phyloP scores from a whole-genome alignment of 2,329 filamentous ascomycete genomes.

The Diaporthe eres region DNA sequence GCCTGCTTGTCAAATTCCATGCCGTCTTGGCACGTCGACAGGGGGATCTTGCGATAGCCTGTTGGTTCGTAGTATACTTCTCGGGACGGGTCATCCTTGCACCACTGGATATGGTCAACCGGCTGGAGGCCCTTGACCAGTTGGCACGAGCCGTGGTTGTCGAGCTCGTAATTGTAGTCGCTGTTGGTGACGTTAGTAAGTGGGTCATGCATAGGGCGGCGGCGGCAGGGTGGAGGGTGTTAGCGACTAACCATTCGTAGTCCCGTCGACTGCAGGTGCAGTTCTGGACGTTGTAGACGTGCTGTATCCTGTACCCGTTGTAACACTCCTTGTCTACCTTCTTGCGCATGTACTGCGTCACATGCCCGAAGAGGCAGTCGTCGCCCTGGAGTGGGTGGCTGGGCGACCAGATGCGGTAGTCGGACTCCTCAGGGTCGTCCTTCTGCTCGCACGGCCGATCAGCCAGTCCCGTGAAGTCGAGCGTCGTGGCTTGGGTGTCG shows the following conservation, averaged over 20 bases:
- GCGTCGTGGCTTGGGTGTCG: slow-evolving; percentile 79
- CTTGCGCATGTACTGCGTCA: slow-evolving; percentile 92
- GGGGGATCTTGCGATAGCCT: slow-evolving; percentile 89
- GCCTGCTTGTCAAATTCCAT: slow-evolving; percentile 79
- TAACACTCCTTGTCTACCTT: slow-evolving; percentile 83
- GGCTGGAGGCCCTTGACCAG: slow-evolving; percentile 82
- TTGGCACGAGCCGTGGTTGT: slow-evolving; percentile 81
- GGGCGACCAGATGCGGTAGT: slow-evolving; percentile 92
- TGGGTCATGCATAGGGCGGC: background rate
- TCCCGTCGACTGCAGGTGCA: slow-evolving; percentile 89
- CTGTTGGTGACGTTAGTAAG: slow-evolving; percentile 60
- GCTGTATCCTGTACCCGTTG: slow-evolving; percentile 80
- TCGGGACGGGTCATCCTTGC: slow-evolving; percentile 74
- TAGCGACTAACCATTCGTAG: slow-evolving; percentile 86
- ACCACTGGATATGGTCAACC: slow-evolving; percentile 64
- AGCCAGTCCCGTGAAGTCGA: slow-evolving; percentile 89
- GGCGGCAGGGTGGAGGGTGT: background rate
- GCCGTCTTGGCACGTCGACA: slow-evolving; percentile 88
- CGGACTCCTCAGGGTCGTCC: slow-evolving; percentile 64
- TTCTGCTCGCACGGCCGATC: slow-evolving; percentile 81
- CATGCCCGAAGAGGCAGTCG: slow-evolving; percentile 93
- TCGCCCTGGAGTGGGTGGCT: slow-evolving; percentile 83
- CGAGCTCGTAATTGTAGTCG: slow-evolving; percentile 93
- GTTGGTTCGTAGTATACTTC: slow-evolving; percentile 87
- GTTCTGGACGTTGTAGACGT: slow-evolving; percentile 80